Conservation (phyloP, 192 early-diverging fungal species). For the Coemansia sp. region DNA sequence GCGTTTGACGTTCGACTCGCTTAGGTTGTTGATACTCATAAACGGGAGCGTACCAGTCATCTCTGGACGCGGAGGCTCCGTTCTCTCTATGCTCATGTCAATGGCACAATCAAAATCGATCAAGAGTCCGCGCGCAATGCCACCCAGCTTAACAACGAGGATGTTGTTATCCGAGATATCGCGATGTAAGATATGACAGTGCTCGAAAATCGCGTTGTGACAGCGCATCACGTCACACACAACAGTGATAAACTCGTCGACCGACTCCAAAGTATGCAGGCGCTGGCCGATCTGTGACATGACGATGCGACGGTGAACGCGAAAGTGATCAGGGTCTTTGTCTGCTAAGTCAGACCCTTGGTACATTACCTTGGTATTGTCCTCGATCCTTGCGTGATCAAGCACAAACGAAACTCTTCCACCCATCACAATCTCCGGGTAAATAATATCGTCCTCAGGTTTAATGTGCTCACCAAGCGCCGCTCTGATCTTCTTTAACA, state of each 20-base stretch:
- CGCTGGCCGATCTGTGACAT: constrained; percentile 16
- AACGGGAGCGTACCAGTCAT: too few species aligned
- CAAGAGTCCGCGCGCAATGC: constrained; percentile 12
- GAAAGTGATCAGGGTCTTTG: not conserved
- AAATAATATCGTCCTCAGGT: not conserved
- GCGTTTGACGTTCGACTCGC: not conserved
- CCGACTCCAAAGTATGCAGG: not conserved
- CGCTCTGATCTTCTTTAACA: not conserved
- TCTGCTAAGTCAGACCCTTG: not conserved
- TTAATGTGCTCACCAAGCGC: not conserved
- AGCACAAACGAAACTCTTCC: not conserved
- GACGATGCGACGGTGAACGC: constrained; percentile 16
- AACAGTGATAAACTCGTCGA: constrained; percentile 24
- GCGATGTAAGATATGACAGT: constrained; percentile 26
- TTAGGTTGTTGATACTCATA: constrained; percentile 33
- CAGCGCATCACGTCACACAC: constrained; percentile 27
- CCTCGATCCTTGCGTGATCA: not conserved
- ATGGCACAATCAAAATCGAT: constrained; percentile 25
- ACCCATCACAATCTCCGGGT: not conserved
- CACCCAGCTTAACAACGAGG: constrained; percentile 8
- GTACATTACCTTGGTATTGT: constrained; percentile 5
- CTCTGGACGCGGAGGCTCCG: too few species aligned
- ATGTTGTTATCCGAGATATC: constrained; percentile 36
- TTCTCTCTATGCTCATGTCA: too few species aligned
- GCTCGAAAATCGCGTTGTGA: constrained; percentile 17